Evolutionary conservation across 441 rosid species (phyloP).

Genomic region (Populus hybrid): DNA sequence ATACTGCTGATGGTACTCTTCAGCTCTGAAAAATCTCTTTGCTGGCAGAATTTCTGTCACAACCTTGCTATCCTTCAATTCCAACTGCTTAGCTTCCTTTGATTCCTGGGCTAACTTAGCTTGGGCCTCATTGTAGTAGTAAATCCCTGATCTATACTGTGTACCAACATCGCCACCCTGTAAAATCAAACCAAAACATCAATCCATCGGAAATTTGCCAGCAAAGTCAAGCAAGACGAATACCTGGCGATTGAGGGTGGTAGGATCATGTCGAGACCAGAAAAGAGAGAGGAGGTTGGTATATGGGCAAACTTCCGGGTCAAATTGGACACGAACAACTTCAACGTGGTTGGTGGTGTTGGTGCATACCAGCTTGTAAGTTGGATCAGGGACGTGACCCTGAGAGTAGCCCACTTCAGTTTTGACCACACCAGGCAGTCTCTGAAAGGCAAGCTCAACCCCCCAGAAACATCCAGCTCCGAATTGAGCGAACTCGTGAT

Average conservation of each 20-base stretch:
- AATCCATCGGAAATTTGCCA: not conserved
- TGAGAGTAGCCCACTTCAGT: conserved; percentile 79
- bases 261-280: conserved; percentile 88
- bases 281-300: conserved; percentile 62
- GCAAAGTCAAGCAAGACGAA: not conserved
- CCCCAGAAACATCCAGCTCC: conserved; percentile 97
- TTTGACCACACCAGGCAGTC: conserved; percentile 59
- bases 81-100: conserved; percentile 57
- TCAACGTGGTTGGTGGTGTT: conserved; percentile 64
- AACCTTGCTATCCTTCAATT: conserved; percentile 53
- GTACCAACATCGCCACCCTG: conserved; percentile 83
- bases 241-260: conserved; percentile 86
- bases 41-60: conserved; percentile 86
- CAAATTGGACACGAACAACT: conserved; percentile 81
- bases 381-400: conserved; percentile 56
- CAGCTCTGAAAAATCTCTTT: conserved; percentile 82
- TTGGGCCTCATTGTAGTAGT: conserved; percentile 65
- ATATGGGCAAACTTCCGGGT: conserved; percentile 62
- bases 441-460: conserved; percentile 76
- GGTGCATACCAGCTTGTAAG: conserved; percentile 62
- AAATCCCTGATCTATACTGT: conserved; percentile 80
- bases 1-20: conserved; percentile 81
- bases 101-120: conserved; percentile 63
- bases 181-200: conserved; percentile 3
- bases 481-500: conserved; percentile 62